Base-by-base conservation (phyloP, 2,329 filamentous ascomycete genomes). In the Malbranchea cinnamomea region DNA sequence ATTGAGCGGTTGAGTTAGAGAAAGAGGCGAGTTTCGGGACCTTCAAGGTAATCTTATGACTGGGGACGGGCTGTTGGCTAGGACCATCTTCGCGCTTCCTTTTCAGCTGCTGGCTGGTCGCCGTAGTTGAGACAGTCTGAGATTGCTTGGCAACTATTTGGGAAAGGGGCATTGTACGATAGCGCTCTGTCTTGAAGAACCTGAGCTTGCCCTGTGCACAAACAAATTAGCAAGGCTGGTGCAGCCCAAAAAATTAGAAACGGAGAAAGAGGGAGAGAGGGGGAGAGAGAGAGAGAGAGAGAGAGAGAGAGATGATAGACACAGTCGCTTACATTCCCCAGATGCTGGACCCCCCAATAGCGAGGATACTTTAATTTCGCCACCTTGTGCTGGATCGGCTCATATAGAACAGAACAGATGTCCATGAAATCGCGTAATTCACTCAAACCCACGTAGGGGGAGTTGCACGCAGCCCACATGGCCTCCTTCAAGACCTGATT, bases 341-440 rank as follows among this genome's bases (percentile, higher is more conserved):
- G 37, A 39, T 71, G 54, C 40, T 63, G 50, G 17, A 61, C 60
- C 32, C 53, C 59, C 65, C 67, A 76, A 43, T 68, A 72, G 8
- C 60, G 62, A 15, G 71, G 72, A 33, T 65, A 63, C 35, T 58
- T 60, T 30, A 76, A 42, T 6, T 42, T 52, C n/a, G 73, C 54
- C 12, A 56, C 49, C 16, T 65, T 54, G 12, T 57, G 59, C 11
- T 63, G 62, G n/a, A 58, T 46, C 6, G 67, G 52, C 17, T 67
- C 59, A 39, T 68, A 75, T 10, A 77, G 47, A 34, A 71, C 49
- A 21, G 56, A 54, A 37, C 68, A 72, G 20, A 76, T 56, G 37
- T 74, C 68, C 11, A 68, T 53, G 18, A 76, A 57, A 22, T 68
- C 63, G 5, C 60, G 60, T 26, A 73, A 53, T 41, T 76, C 70